These are phyloP conservation scores for Fremontodendron californicum DNA, from an alignment of 345 rosid species.

Conservation along the genomic window DNA sequence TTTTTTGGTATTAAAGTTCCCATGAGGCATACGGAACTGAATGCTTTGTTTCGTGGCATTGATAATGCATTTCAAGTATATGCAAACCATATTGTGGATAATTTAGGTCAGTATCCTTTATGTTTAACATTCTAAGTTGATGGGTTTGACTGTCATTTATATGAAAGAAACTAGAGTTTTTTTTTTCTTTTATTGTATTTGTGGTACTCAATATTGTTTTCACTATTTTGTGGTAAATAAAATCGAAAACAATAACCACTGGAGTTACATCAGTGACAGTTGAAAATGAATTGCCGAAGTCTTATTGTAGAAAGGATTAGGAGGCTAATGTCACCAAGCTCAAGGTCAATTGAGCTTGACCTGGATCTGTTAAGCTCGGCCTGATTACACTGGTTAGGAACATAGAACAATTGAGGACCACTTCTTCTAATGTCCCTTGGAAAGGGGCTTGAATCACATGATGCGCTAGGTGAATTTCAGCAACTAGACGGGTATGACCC, in stretches of 20 bases:
- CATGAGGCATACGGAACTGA: slow-evolving; percentile 75
- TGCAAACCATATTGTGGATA: slow-evolving; percentile 68
- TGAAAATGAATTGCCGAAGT: neutral
- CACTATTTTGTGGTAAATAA: neutral
- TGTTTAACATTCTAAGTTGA: slow-evolving; percentile 12
- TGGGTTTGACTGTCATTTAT: slow-evolving; percentile 6
- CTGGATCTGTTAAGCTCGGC: neutral
- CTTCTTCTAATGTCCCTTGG: too few species aligned
- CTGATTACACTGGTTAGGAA: neutral
- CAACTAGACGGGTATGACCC: neutral
- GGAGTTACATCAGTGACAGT: neutral
- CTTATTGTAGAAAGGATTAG: neutral
- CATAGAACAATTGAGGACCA: neutral
- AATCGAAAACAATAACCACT: neutral
- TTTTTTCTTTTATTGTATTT: neutral
- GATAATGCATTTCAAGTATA: slow-evolving; percentile 95
- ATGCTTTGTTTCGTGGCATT: slow-evolving; percentile 70
- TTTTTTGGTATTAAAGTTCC: slow-evolving; percentile 86
- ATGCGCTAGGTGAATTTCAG: neutral
- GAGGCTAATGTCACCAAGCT: neutral
- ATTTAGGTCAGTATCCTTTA: slow-evolving; percentile 61
- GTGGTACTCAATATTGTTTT: neutral
- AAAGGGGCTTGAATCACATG: neutral
- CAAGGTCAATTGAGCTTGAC: neutral
- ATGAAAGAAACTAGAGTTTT: neutral